phyloP scores from a whole-genome alignment of 441 rosid species.

The Rhodomyrtus psidioides region DNA sequence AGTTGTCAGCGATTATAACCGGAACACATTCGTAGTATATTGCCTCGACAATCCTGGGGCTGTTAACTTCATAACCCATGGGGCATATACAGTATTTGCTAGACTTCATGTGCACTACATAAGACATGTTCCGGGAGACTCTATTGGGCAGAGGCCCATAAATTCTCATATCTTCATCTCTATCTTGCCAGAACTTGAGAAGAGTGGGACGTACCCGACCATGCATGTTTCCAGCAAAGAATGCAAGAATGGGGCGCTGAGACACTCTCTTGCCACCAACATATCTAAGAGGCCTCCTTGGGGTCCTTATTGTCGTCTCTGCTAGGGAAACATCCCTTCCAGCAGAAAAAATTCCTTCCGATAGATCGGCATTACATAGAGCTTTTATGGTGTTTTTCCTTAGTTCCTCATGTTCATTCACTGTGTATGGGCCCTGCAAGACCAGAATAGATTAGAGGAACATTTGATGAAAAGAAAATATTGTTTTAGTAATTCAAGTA shows the following conservation, averaged over 20 bases:
- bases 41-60: slow-evolving; percentile 84
- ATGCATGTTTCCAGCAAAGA: slow-evolving; percentile 82
- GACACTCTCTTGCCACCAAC: slow-evolving; percentile 74
- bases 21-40: slow-evolving; percentile 87
- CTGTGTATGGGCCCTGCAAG: slow-evolving; percentile 76
- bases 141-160: slow-evolving; percentile 49
- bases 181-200: slow-evolving; percentile 62
- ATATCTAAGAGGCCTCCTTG: slow-evolving; percentile 45
- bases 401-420: slow-evolving; percentile 53
- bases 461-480: not conserved
- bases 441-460: not conserved
- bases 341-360: slow-evolving; percentile 53
- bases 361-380: slow-evolving; percentile 72
- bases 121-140: slow-evolving; percentile 52
- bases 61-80: slow-evolving; percentile 89
- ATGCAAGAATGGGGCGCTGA: slow-evolving; percentile 76
- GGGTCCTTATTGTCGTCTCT: slow-evolving; percentile 69
- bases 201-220: slow-evolving; percentile 81
- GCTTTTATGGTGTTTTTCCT: slow-evolving; percentile 58
- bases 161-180: slow-evolving; percentile 72
- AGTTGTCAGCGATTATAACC: slow-evolving; percentile 75
- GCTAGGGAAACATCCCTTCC: slow-evolving; percentile 77
- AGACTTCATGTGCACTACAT: slow-evolving; percentile 79
- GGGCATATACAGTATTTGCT: slow-evolving; percentile 82
- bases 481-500: not conserved